Percentiles rank a stretch among this genome's conserved stretches.
Evolutionary conservation across 441 rosid genomes (phyloP).

Genomic region (Arabidopsis hybrid): DNA sequence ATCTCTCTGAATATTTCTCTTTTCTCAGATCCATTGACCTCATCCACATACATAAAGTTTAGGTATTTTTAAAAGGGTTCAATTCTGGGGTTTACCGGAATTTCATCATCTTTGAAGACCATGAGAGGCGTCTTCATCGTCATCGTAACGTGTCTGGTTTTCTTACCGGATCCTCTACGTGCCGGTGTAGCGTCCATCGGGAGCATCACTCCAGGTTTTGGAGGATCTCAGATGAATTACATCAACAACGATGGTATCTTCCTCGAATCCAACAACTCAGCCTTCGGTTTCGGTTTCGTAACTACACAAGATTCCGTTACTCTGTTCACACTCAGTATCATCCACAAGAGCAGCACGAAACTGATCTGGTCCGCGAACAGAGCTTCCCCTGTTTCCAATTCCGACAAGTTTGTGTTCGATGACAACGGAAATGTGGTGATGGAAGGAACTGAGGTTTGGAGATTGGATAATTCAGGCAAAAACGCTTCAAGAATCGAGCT

Average conservation of each 20-base stretch:
- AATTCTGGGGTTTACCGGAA: conserved; percentile 11
- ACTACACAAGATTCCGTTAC: conserved; percentile 49
- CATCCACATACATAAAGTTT: conserved; percentile 14
- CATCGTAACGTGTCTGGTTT: conserved; percentile 44
- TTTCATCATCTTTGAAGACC: conserved; percentile 21
- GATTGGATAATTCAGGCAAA: conserved; percentile 54
- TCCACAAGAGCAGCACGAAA: conserved; percentile 49
- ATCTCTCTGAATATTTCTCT: conserved; percentile 14
- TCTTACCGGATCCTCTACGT: conserved; percentile 49
- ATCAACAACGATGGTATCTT: conserved; percentile 67
- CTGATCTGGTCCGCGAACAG: conserved; percentile 89
- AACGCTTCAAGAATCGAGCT: conserved; percentile 75
- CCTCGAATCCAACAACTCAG: conserved; percentile 67
- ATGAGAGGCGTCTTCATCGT: conserved; percentile 51
- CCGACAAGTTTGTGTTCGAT: conserved; percentile 66
- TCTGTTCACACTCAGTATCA: conserved; percentile 58
- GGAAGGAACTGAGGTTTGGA: conserved; percentile 64
- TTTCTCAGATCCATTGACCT: conserved; percentile 44
- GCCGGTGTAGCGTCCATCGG: conserved; percentile 54
- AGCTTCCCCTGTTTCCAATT: conserved; percentile 63
- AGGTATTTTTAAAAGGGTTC: conserved; percentile 12
- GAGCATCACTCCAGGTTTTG: conserved; percentile 55
- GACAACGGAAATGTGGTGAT: conserved; percentile 66
- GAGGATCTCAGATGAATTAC: conserved; percentile 79
- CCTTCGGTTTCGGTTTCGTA: conserved; percentile 69